A percentile compares a stretch with the other conserved stretches of the same genome.
phyloP scores from a whole-genome alignment of 345 rosid species.

The Reutealis trisperma region DNA sequence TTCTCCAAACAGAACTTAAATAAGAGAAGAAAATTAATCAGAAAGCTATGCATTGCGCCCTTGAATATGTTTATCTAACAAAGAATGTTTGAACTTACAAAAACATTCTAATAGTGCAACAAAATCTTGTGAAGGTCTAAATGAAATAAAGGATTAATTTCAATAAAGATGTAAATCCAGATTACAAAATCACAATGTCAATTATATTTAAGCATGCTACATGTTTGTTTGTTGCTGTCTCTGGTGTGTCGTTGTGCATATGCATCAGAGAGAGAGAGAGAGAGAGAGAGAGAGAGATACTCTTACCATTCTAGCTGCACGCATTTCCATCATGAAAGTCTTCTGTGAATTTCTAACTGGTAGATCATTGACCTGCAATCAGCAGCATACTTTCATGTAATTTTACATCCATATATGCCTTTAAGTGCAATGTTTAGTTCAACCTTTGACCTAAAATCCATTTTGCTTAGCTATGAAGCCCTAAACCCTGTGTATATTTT shows the following conservation, averaged over 20 bases:
- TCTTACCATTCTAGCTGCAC: conserved; percentile 87
- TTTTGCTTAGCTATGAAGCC: background rate
- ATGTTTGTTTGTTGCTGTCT: background rate
- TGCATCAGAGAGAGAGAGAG: background rate
- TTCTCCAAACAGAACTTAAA: background rate
- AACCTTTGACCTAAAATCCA: background rate
- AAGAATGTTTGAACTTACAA: background rate
- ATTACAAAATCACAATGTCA: background rate
- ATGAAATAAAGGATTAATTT: background rate
- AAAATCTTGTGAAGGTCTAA: background rate
- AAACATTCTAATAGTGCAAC: background rate
- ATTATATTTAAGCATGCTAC: background rate
- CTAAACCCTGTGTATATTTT: background rate
- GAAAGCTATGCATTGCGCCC: background rate
- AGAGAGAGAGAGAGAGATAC: conserved; percentile 1
- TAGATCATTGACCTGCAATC: no score
- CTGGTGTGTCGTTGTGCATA: background rate
- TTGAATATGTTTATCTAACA: background rate
- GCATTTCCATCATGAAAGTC: conserved; percentile 94
- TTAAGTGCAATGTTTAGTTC: background rate
- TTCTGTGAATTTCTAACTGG: conserved; percentile 89
- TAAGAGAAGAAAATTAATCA: background rate
- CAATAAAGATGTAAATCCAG: background rate
- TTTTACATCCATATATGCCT: background rate
- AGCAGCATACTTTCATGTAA: conserved; percentile 14